A percentile compares a stretch with the other conserved stretches of the same genome.
Evolutionary conservation across 2,329 filamentous ascomycete species (phyloP).

Genomic region (Dothideomycetidae sp.): DNA sequence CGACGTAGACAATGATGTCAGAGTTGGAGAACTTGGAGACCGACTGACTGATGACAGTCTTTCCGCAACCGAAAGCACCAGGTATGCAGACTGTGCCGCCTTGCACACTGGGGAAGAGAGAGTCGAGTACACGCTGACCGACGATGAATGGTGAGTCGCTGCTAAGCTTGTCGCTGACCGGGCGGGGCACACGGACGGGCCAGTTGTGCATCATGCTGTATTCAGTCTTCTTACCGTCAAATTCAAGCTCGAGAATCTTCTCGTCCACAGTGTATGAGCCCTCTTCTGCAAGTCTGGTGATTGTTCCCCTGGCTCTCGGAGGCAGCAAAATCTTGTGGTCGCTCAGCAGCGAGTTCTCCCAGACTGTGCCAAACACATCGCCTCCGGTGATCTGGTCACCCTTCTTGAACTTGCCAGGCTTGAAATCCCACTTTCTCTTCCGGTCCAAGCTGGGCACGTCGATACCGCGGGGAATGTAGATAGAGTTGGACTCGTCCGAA

Average conservation of each 20-base stretch:
- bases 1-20: constrained; percentile 97
- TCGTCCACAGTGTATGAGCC: constrained; percentile 89
- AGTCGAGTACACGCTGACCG: constrained; percentile 89
- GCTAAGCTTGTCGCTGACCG: constrained; percentile 79
- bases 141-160: constrained; percentile 88
- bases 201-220: constrained; percentile 98
- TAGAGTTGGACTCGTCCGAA: constrained; percentile 61
- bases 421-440: constrained; percentile 92
- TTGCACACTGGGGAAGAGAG: constrained; percentile 90
- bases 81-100: constrained; percentile 97
- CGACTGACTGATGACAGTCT: constrained; percentile 97
- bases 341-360: constrained; percentile 87
- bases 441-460: constrained; percentile 76
- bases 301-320: constrained; percentile 76
- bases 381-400: constrained; percentile 95
- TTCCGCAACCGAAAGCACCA: constrained; percentile 95
- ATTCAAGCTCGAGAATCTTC: constrained; percentile 90
- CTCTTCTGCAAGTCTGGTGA: constrained; percentile 78
- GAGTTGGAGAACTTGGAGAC: constrained; percentile 99
- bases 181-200: constrained; percentile 92
- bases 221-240: constrained; percentile 87
- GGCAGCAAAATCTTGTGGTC: constrained; percentile 90
- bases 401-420: constrained; percentile 64
- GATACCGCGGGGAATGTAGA: constrained; percentile 96
- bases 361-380: constrained; percentile 89